Base-by-base conservation (phyloP, 805 yeast species). In the Metschnikowia bowlesiae region DNA sequence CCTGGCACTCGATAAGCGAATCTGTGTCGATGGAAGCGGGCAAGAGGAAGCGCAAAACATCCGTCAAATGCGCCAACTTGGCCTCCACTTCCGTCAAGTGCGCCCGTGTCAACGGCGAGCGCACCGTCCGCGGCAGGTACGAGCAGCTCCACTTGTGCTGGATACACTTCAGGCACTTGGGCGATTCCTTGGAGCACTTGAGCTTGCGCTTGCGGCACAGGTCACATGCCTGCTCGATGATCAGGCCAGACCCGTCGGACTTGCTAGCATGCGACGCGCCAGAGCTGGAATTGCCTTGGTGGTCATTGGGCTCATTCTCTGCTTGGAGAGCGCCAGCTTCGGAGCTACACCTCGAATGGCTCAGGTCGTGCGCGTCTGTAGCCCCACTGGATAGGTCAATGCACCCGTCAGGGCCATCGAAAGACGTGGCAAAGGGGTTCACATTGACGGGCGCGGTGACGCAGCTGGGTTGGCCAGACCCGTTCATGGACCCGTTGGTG, bases 41-140 rank as follows among this genome's bases (percentile, higher is more conserved):
- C 46, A 73, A 56, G 46, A 73, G 61, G 49, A 55, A 71, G 32
- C 62, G 59, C 38, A 74, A 47, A 51, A 73, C 49, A 39, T 60
- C 60, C 41, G 70, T 67, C 50, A 70, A 62, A 18, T 60, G 59
- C 42, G 57, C 58, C 31, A 69, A 68, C 50, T 63, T 61, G 49
- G 72, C 76, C 65, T 89, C 96, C 30, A 89, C 89, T 47, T 79
- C 79, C 13, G 96, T 88, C 56, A 89, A 69, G 68, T 87, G 85
- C 4, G 86, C 89, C 57, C 96, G 71, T 0, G 96, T 89, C 49
- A 89, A 69, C 0, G 96, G 96, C 4, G 92, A 83, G 48, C 96
- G 73, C 33, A 85, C 84, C 1, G 84, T 78, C 53, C 87, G 74
- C 13, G 96, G 96, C 22, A 91, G 84, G 62, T 89, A 89, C 1